Conservation (phyloP, 768 basidiomycete species). For the Coprinopsis marcescibilis region DNA sequence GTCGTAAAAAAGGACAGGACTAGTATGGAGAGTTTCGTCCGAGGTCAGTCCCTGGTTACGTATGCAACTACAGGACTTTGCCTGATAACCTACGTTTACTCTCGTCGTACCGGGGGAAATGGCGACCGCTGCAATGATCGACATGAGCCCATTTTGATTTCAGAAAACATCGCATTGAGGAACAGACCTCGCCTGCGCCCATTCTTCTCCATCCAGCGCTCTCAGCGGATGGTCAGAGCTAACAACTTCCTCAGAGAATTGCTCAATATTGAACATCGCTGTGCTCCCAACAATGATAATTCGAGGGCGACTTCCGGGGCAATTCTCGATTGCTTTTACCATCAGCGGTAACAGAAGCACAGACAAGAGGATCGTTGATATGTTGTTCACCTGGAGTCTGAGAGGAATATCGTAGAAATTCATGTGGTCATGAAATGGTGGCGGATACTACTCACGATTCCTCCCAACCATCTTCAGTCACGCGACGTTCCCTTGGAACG, state of each 20-base stretch:
- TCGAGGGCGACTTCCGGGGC: constrained; percentile 22
- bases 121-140: neutral
- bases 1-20: constrained; percentile 38
- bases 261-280: constrained; percentile 34
- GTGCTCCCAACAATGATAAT: constrained; percentile 33
- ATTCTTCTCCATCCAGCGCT: constrained; percentile 23
- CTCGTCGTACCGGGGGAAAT: constrained; percentile 1
- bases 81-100: constrained; percentile 8
- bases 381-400: constrained; percentile 42
- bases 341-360: constrained; percentile 37
- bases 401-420: neutral
- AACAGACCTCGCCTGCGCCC: constrained; percentile 10
- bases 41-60: neutral
- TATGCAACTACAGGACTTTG: too few species aligned
- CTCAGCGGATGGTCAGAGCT: constrained; percentile 22
- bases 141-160: too few species aligned
- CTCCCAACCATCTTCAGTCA: constrained; percentile 40
- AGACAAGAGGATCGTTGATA: constrained; percentile 32
- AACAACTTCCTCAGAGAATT: constrained; percentile 15
- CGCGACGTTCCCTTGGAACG: constrained; percentile 12
- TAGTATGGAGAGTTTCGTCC: constrained; percentile 11
- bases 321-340: constrained; percentile 25
- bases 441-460: constrained; percentile 23
- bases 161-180: too few species aligned
- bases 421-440: neutral